Conservation (phyloP, 2,329 filamentous ascomycete genomes). For the Penicillium griseofulvum region DNA sequence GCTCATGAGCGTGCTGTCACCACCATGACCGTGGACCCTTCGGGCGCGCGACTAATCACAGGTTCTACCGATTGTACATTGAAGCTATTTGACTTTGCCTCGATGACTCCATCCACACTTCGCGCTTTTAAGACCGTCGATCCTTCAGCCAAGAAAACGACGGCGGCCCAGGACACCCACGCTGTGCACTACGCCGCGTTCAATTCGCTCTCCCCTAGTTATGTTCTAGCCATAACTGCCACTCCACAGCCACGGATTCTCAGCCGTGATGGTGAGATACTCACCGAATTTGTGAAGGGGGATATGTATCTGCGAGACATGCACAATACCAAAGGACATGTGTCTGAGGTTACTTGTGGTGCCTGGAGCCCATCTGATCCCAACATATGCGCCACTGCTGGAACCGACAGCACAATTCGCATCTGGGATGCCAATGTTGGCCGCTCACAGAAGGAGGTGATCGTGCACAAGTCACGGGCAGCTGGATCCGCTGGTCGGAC, state of each 20-base stretch:
- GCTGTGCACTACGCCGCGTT: conserved; percentile 84
- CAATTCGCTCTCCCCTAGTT: conserved; percentile 74
- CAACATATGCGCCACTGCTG: conserved; percentile 83
- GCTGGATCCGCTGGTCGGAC: conserved; percentile 84
- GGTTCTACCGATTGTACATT: conserved; percentile 87
- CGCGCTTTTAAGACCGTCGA: conserved; percentile 92
- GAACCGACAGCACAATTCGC: conserved; percentile 89
- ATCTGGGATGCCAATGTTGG: conserved; percentile 97
- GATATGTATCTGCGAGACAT: conserved; percentile 98
- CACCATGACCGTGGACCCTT: conserved; percentile 76
- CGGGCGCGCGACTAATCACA: conserved; percentile 81
- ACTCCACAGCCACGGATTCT: conserved; percentile 88
- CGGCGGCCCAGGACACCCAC: conserved; percentile 75
- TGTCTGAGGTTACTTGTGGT: conserved; percentile 84
- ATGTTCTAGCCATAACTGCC: conserved; percentile 82
- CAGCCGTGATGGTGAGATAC: conserved; percentile 78
- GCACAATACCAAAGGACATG: conserved; percentile 95
- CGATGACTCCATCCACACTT: conserved; percentile 92
- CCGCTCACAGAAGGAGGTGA: conserved; percentile 83
- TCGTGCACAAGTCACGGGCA: conserved; percentile 93
- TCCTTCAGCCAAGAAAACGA: conserved; percentile 72
- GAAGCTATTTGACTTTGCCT: conserved; percentile 91
- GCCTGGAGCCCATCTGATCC: conserved; percentile 87
- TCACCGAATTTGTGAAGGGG: conserved; percentile 90
- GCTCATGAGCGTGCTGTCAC: conserved; percentile 89